These are phyloP conservation scores for Calvatia gigantea DNA, from an alignment of 768 basidiomycete genomes.

Conservation along the genomic window DNA sequence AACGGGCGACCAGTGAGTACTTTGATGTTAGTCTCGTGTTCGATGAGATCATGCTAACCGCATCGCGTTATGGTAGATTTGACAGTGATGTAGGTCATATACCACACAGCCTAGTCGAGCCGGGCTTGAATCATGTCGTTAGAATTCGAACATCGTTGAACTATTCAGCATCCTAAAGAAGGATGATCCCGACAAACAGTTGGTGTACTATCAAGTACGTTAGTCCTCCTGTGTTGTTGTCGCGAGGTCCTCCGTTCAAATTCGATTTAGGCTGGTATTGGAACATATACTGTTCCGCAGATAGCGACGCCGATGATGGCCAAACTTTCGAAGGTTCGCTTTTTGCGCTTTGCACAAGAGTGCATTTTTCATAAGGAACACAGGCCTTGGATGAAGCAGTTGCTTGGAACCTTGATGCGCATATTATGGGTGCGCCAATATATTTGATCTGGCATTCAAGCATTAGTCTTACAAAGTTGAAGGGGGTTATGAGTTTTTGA, in stretches of 20 bases:
- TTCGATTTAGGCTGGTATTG: slow-evolving; percentile 43
- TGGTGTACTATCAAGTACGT: slow-evolving; percentile 34
- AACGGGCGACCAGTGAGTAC: slow-evolving; percentile 38
- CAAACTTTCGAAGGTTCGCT: slow-evolving; percentile 36
- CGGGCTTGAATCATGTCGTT: background rate
- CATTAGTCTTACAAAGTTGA: background rate
- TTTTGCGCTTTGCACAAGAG: background rate
- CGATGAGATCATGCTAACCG: no score
- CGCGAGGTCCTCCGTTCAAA: background rate
- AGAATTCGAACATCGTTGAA: slow-evolving; percentile 40
- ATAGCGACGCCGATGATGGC: slow-evolving; percentile 42
- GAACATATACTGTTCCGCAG: slow-evolving; percentile 44
- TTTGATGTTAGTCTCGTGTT: no score
- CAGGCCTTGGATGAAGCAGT: slow-evolving; percentile 40
- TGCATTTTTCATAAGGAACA: background rate
- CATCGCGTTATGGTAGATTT: no score
- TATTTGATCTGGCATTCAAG: background rate
- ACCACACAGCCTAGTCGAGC: background rate
- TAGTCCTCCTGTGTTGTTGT: background rate
- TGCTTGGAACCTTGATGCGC: slow-evolving; percentile 48
- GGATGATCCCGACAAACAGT: slow-evolving; percentile 29
- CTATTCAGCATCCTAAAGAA: slow-evolving; percentile 34
- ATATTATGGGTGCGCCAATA: slow-evolving; percentile 41
- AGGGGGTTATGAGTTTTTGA: slow-evolving; percentile 57
- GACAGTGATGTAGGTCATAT: slow-evolving; percentile 16